These are phyloP conservation scores for Eucalyptus albens DNA, from an alignment of 345 rosid species.

Conservation along the genomic window DNA sequence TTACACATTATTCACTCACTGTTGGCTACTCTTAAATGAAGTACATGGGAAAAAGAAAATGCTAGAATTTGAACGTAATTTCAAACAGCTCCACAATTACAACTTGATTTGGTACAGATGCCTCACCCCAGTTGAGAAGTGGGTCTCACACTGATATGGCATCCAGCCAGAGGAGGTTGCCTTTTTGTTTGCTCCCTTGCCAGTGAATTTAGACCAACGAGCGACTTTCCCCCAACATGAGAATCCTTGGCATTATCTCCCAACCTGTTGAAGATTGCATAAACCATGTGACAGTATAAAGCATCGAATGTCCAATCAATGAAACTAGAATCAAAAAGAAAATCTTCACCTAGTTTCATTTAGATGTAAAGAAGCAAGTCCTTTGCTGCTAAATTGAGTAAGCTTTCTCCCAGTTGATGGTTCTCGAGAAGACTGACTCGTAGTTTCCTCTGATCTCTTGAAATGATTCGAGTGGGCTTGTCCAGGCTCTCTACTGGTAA, in stretches of 20 bases:
- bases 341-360: not conserved
- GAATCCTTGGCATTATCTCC: not conserved
- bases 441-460: slow-evolving; percentile 12
- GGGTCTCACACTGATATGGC: not conserved
- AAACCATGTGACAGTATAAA: not conserved
- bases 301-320: not conserved
- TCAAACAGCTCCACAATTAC: not conserved
- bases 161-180: not conserved
- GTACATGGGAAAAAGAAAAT: not conserved
- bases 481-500: slow-evolving; percentile 25
- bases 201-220: not conserved
- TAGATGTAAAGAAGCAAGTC: not conserved
- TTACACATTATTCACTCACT: not conserved
- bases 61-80: not conserved
- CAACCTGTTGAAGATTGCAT: slow-evolving; percentile 15
- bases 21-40: not conserved
- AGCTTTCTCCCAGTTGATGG: slow-evolving; percentile 6
- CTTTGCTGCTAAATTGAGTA: slow-evolving; percentile 12
- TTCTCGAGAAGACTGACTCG: slow-evolving; percentile 7
- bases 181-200: not conserved
- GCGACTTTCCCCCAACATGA: slow-evolving; percentile 10
- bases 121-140: not conserved
- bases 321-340: not conserved
- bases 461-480: slow-evolving; percentile 14
- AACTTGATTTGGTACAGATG: not conserved